phyloP scores from a whole-genome alignment of 306 rosid genomes.

The Trichosanthes truncata region DNA sequence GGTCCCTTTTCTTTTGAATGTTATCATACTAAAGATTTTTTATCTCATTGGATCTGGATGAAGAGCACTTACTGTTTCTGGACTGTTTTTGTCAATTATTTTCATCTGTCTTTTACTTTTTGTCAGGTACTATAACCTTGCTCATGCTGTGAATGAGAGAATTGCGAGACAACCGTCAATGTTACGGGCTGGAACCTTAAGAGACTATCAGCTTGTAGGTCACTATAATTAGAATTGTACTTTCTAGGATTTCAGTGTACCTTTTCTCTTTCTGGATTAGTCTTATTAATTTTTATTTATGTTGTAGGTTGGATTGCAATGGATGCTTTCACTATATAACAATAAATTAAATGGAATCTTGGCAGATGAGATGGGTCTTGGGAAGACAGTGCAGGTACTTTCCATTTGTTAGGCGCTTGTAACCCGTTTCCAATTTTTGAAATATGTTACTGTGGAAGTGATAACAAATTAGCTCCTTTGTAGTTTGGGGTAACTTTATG shows the following conservation, averaged over 20 bases:
- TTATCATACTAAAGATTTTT: neutral
- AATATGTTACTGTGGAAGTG: neutral
- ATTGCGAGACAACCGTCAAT: conserved; percentile 81
- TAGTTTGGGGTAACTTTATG: neutral
- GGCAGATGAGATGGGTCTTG: conserved; percentile 99
- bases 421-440: neutral
- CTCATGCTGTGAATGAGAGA: conserved; percentile 94
- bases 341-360: conserved; percentile 94
- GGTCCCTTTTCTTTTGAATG: neutral
- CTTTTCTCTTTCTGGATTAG: neutral
- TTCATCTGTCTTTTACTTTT: conserved; percentile 12
- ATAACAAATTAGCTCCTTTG: neutral
- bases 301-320: conserved; percentile 89
- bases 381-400: conserved; percentile 93
- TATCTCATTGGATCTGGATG: neutral
- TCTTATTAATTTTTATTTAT: conserved; percentile 11
- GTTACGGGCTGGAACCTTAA: conserved; percentile 84
- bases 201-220: conserved; percentile 98
- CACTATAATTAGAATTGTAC: conserved; percentile 19
- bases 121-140: conserved; percentile 88
- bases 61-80: neutral
- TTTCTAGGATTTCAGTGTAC: neutral
- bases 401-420: conserved; percentile 8
- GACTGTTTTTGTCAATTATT: neutral
- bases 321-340: conserved; percentile 99